Percentiles rank a stretch among this genome's conserved stretches.
Conservation (phyloP, 208 protist species). For the Balamuthia mandrillaris region DNA sequence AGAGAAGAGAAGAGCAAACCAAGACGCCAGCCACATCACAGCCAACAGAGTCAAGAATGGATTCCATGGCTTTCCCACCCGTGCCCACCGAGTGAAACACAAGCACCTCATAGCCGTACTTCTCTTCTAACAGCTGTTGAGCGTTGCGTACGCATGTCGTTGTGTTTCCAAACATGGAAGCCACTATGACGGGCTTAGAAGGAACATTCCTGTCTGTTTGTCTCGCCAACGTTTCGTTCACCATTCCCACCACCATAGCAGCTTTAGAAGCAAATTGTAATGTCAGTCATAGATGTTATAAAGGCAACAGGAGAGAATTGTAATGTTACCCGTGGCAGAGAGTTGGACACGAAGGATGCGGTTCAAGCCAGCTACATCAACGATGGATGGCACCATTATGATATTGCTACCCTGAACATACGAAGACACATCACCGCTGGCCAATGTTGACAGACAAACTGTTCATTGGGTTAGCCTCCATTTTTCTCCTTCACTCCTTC, state of each 20-base stretch:
- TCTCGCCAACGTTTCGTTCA: neutral
- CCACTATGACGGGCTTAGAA: slow-evolving; percentile 21
- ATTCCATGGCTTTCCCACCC: neutral
- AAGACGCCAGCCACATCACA: neutral
- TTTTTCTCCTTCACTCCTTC: neutral
- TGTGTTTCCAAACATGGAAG: slow-evolving; percentile 32
- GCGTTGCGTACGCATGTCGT: neutral
- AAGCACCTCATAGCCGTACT: slow-evolving; percentile 31
- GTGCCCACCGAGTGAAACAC: slow-evolving; percentile 24
- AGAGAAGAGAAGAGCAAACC: neutral
- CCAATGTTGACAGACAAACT: slow-evolving; percentile 26
- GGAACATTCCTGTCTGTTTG: neutral
- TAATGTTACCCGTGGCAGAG: neutral
- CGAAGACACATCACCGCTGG: neutral
- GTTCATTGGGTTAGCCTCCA: neutral
- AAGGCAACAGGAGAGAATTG: neutral
- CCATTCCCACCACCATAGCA: neutral
- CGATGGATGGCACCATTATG: neutral
- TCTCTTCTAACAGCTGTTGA: neutral
- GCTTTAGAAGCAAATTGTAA: neutral
- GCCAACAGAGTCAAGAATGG: neutral
- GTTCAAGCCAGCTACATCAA: slow-evolving; percentile 14
- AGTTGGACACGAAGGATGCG: neutral
- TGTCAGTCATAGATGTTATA: neutral
- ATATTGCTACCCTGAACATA: neutral